These are phyloP conservation scores for Heterobasidion occidentale DNA, from an alignment of 1,284 basidiomycete species.

Conservation along the genomic window DNA sequence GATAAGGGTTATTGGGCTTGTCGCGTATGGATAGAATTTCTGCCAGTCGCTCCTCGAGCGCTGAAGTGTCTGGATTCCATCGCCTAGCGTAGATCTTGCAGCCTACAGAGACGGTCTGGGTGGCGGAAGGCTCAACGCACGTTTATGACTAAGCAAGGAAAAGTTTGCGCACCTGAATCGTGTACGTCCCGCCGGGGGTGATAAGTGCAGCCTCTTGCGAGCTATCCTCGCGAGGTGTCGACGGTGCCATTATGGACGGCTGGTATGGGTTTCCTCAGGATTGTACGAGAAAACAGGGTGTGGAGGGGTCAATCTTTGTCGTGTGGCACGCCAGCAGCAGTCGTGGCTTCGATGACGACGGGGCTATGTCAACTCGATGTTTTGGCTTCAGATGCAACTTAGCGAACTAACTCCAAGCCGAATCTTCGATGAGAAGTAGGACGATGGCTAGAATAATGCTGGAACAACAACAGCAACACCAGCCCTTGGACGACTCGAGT, in stretches of 20 bases:
- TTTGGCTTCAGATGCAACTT: too few species aligned
- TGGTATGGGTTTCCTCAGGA: background rate
- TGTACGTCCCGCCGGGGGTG: slow-evolving; percentile 68
- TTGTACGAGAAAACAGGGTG: background rate
- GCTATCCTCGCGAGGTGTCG: slow-evolving; percentile 29
- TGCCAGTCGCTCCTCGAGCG: slow-evolving; percentile 82
- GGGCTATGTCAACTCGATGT: too few species aligned
- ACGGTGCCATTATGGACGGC: slow-evolving; percentile 9
- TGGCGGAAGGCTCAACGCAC: background rate
- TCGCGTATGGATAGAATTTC: slow-evolving; percentile 92
- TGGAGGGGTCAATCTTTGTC: background rate
- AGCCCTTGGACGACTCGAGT: too few species aligned
- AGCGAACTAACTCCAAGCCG: too few species aligned
- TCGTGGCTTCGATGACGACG: too few species aligned
- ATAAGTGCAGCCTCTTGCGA: slow-evolving; percentile 53
- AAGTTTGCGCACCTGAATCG: slow-evolving; percentile 51
- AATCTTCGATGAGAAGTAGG: too few species aligned
- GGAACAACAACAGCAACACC: too few species aligned
- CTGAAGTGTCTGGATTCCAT: slow-evolving; percentile 56
- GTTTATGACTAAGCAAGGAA: slow-evolving; percentile 14
- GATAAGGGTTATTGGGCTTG: slow-evolving; percentile 63
- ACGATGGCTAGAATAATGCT: too few species aligned
- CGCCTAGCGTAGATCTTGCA: slow-evolving; percentile 91
- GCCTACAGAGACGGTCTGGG: slow-evolving; percentile 79
- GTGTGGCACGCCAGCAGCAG: too few species aligned